Conservation (phyloP, 2,329 filamentous ascomycete genomes). For the Talaromyces sp. region DNA sequence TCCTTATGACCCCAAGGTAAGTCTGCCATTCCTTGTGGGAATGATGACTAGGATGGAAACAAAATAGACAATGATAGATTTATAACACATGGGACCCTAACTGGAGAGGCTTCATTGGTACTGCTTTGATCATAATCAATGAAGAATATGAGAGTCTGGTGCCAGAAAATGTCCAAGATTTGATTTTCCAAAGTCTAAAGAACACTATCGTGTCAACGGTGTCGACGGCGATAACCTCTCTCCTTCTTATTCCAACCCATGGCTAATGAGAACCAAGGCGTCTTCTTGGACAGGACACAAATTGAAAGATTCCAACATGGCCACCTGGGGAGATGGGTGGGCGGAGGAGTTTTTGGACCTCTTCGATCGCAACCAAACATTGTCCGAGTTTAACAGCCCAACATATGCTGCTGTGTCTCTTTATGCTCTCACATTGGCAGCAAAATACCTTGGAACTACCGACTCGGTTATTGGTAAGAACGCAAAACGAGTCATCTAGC, state of each 20-base stretch:
- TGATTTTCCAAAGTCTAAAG: conserved; percentile 52
- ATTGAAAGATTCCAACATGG: conserved; percentile 56
- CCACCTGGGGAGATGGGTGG: conserved; percentile 51
- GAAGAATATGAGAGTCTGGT: conserved; percentile 55
- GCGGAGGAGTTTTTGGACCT: conserved; percentile 54
- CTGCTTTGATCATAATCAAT: conserved; percentile 53
- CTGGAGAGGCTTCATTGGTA: conserved; percentile 61
- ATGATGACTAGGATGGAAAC: not conserved
- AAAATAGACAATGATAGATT: conserved; percentile 38
- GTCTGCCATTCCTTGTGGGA: not conserved
- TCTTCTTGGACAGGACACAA: conserved; percentile 56
- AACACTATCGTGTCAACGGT: conserved; percentile 59
- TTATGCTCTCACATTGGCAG: conserved; percentile 55
- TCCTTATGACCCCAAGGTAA: conserved; percentile 41
- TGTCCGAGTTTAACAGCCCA: conserved; percentile 60
- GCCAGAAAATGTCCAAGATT: conserved; percentile 30
- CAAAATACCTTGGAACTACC: conserved; percentile 51
- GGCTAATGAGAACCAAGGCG: conserved; percentile 60
- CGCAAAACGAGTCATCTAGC: conserved; percentile 48
- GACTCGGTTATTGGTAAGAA: conserved; percentile 52
- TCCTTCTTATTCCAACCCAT: conserved; percentile 58
- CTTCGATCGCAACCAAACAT: conserved; percentile 52
- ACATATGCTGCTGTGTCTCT: conserved; percentile 62
- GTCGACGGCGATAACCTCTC: conserved; percentile 59
- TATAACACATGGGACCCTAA: conserved; percentile 58